Conservation (phyloP, 352 stramenopile species). For the Globisporangium alternatum region DNA sequence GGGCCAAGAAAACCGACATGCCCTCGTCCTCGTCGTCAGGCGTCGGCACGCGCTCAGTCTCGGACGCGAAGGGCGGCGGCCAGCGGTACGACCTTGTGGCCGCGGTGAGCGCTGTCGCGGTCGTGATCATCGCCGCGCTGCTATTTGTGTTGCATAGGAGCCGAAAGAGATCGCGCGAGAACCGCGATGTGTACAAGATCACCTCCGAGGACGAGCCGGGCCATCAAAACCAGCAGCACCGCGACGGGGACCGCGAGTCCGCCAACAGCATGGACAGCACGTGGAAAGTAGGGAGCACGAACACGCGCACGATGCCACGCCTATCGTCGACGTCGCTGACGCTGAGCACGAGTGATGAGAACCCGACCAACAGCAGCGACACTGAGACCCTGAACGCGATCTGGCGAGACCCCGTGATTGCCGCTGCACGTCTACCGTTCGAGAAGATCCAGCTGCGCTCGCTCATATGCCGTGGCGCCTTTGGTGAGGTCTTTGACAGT, state of each 20-base stretch:
- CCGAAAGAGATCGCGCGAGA: slow-evolving; percentile 20
- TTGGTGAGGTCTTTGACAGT: slow-evolving; percentile 42
- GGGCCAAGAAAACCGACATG: neutral
- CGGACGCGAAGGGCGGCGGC: neutral
- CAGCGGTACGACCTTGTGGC: slow-evolving; percentile 28
- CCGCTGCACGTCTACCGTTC: slow-evolving; percentile 45
- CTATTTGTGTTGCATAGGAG: slow-evolving; percentile 25
- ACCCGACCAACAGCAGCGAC: slow-evolving; percentile 22
- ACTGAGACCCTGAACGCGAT: slow-evolving; percentile 25
- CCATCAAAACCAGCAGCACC: slow-evolving; percentile 15
- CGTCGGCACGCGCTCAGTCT: neutral
- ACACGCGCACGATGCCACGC: slow-evolving; percentile 25
- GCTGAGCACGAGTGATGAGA: slow-evolving; percentile 18
- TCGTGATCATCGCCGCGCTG: slow-evolving; percentile 27
- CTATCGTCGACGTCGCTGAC: slow-evolving; percentile 23
- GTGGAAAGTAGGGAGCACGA: slow-evolving; percentile 28
- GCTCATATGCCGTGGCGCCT: slow-evolving; percentile 42
- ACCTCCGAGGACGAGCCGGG: slow-evolving; percentile 13
- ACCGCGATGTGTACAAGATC: slow-evolving; percentile 23
- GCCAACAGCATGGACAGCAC: slow-evolving; percentile 26
- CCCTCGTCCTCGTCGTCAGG: neutral
- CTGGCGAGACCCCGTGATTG: slow-evolving; percentile 47
- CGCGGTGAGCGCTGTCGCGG: slow-evolving; percentile 25
- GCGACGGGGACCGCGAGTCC: neutral
- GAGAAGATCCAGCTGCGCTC: slow-evolving; percentile 32